These are phyloP conservation scores for Cicer yamashitae DNA, from an alignment of 306 rosid genomes.

Conservation along the genomic window DNA sequence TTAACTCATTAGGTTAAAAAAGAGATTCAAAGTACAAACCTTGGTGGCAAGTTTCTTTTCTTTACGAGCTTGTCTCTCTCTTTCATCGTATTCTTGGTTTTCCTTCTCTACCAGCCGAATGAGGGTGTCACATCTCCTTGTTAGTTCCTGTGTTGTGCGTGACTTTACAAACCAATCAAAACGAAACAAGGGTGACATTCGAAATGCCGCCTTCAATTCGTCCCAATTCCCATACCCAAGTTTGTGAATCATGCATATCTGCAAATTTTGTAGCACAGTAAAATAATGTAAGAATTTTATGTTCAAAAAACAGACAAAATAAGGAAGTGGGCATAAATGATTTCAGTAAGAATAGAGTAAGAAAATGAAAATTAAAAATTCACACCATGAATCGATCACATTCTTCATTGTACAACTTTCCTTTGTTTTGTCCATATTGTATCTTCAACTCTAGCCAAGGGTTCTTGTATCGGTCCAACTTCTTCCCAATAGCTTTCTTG, in stretches of 20 bases:
- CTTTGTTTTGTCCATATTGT: constrained; percentile 97
- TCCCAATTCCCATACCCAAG: constrained; percentile 99
- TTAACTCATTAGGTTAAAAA: constrained; percentile 3
- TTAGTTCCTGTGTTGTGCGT: constrained; percentile 97
- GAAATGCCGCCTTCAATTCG: constrained; percentile 94
- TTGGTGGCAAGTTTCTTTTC: constrained; percentile 98
- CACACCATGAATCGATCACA: constrained; percentile 98
- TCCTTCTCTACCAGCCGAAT: constrained; percentile 96
- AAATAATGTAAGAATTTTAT: constrained; percentile 4
- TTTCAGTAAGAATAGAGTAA: neutral
- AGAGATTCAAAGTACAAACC: constrained; percentile 52
- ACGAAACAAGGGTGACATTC: constrained; percentile 96
- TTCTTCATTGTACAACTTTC: constrained; percentile 97
- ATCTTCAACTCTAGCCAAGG: constrained; percentile 98
- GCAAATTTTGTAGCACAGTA: constrained; percentile 31
- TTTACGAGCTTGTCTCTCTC: constrained; percentile 99
- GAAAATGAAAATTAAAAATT: constrained; percentile 15
- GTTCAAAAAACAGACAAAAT: neutral
- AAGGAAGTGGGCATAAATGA: neutral
- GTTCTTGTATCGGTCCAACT: constrained; percentile 96
- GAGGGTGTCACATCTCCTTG: constrained; percentile 97
- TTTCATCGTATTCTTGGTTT: constrained; percentile 93
- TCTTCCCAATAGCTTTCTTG: constrained; percentile 98
- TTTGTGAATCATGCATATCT: constrained; percentile 99
- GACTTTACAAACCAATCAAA: constrained; percentile 99